Conservation (phyloP, 139 green algal genomes). For the Micractinium sp. region DNA sequence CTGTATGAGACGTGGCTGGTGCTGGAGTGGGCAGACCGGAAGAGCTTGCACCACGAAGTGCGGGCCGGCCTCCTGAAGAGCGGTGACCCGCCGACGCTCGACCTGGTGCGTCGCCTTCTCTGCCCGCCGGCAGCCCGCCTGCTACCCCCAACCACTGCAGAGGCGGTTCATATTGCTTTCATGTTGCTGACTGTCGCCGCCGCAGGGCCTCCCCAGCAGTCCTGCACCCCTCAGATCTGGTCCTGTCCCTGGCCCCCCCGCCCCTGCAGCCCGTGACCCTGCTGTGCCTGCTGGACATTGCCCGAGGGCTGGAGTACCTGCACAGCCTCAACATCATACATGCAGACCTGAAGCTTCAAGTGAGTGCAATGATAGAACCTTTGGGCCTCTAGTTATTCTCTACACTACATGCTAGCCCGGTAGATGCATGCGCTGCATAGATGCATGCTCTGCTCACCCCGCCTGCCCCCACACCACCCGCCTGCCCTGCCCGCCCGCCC, state of each 20-base stretch:
- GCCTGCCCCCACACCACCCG: neutral
- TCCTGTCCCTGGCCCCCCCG: neutral
- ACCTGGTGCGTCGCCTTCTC: conserved; percentile 14
- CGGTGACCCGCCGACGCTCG: neutral
- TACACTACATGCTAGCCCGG: too few relatives aligned
- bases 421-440: too few relatives aligned
- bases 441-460: too few relatives aligned
- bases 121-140: neutral
- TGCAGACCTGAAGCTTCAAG: conserved; percentile 17
- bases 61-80: neutral
- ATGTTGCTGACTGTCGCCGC: neutral
- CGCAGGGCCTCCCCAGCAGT: too few relatives aligned
- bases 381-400: too few relatives aligned
- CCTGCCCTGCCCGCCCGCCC: neutral
- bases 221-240: neutral
- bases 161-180: too few relatives aligned
- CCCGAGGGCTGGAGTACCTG: conserved; percentile 59
- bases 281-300: conserved; percentile 48
- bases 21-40: conserved; percentile 32
- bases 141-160: neutral
- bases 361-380: too few relatives aligned
- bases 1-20: conserved; percentile 37
- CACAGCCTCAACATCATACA: conserved; percentile 55
- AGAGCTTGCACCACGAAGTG: conserved; percentile 26
- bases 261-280: neutral